Base-by-base conservation (phyloP, 257 asterid species). In the Agastache rugosa region DNA sequence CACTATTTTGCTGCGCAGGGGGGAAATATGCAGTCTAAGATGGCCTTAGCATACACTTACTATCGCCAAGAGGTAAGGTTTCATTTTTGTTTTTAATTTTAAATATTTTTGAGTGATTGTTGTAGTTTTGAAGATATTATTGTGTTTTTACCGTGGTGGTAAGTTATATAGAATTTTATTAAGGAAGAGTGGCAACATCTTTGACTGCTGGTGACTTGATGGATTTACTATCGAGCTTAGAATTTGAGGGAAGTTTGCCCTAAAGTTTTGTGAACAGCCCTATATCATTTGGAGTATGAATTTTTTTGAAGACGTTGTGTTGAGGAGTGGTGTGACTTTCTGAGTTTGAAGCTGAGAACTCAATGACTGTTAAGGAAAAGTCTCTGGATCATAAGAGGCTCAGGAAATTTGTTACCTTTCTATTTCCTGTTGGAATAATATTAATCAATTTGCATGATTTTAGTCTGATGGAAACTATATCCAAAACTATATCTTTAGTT, bases 21-120 rank as follows among this genome's bases (percentile, higher is more conserved):
- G 6, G 99, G 99, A 48, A 90, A 92, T 90, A 80, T 85, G 96
- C 98, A 95, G 87, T 89, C 98, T 35, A 95, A 95, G 78, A 86
- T 95, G 98, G 96, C 96, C 16, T 80, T 92, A 73, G 99, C 99
- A 7, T 88, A 85, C 81, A 86, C 88, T 58, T 95, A 90, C 73
- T 85, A 81, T 73, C 96, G 98, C 67, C 99, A 92, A 74, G 96
- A 94, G 66, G 99, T 94, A 77, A 76, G 87, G 29, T 67, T 73
- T 44, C 27, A 1, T 25, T 15, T 19, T 59, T 20, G 55, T 53
- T 10, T 4, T 3, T 4, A 6, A 5, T 31, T 31, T 31, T 31
- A 31, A 31, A 5, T 31, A 31, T 0, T 29, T 29, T 29, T 29
- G 34, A 29, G 34, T n/a, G 45, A n/a, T 71, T 41, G 12, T 29